A percentile compares a stretch with the other conserved stretches of the same genome.
phyloP scores from a whole-genome alignment of 2,329 filamentous ascomycete genomes.

The Nothophaeocryptopus gaeumannii region DNA sequence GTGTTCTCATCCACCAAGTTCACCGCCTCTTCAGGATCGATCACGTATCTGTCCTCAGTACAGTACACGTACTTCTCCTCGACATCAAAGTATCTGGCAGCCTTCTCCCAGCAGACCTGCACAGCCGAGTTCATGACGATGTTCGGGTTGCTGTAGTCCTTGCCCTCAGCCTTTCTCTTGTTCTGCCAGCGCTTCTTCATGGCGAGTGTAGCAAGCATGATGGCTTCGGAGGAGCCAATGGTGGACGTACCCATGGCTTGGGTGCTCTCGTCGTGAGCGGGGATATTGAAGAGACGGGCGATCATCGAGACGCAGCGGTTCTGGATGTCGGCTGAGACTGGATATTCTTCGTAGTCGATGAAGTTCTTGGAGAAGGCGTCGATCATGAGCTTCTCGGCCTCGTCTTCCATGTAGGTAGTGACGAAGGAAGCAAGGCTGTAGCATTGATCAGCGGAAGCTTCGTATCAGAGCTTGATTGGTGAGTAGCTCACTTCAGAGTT shows the following conservation, averaged over 20 bases:
- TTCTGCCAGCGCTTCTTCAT: conserved; percentile 97
- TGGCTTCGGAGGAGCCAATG: conserved; percentile 84
- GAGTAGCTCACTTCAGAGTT: conserved; percentile 72
- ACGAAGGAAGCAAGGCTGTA: conserved; percentile 83
- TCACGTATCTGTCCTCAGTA: conserved; percentile 59
- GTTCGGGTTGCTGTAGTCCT: conserved; percentile 77
- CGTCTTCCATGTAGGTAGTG: conserved; percentile 96
- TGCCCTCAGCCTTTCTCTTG: conserved; percentile 76
- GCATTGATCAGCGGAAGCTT: no score
- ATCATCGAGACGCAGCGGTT: conserved; percentile 79
- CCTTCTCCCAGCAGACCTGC: conserved; percentile 96
- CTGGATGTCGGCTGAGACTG: conserved; percentile 58
- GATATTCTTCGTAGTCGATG: conserved; percentile 53
- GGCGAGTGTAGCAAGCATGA: conserved; percentile 77
- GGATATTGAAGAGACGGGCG: conserved; percentile 81
- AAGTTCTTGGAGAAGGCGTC: conserved; percentile 95
- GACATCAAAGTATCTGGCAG: conserved; percentile 60
- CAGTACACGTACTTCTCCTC: conserved; percentile 78
- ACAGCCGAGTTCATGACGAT: conserved; percentile 95
- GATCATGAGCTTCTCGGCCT: conserved; percentile 91
- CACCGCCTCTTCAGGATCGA: conserved; percentile 62
- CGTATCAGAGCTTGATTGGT: no score
- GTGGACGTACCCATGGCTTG: conserved; percentile 82
- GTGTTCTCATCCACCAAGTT: conserved; percentile 65
- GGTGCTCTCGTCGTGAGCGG: conserved; percentile 52